Evolutionary conservation across 139 green algal species (phyloP), one percentile per base, ranked within the genome.

Genomic region (Chlorella sp.): DNA sequence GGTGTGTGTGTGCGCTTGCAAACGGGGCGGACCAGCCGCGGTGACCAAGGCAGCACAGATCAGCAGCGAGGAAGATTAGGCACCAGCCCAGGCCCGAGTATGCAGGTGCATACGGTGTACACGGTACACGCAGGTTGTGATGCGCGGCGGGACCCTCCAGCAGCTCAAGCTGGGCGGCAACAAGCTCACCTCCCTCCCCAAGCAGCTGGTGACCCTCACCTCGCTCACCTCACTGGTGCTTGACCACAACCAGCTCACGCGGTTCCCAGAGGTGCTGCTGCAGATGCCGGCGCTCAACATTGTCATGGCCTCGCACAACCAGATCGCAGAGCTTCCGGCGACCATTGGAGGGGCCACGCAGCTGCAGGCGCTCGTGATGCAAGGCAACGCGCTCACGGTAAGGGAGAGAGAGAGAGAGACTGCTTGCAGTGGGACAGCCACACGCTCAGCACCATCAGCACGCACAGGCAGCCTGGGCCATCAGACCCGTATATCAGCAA

Each of bases 341-440:
- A 68, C 31, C 51, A 49, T 86, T 59, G 72, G 55, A 17, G 22
- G 2, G 1, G 30, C 50, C 14, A 36, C 42, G 20, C 62, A 71
- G 50, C 79, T 84, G 65, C 72, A 83, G 66, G 83, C 80, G 26
- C 78, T 88, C 32, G 70, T 88, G 22, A 49, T 88, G 35, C 77
- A 85, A 55, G 61, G 36, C 72, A 88, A 88, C 67, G 20, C 67
- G 6, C 35, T 85, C 30, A 27, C 67, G 14, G 67, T 72, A 27
- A 42, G 67, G 42, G 27, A 64, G 14, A 64, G 5, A 30, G 14
- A 31, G 23, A 10, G 24, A 30, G 59, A 27, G 17, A 59, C 14
- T 10, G n/a, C n/a, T n/a, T n/a, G n/a, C n/a, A n/a, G n/a, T n/a
- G n/a, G n/a, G n/a, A n/a, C n/a, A n/a, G n/a, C n/a, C n/a, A n/a